A percentile compares a stretch with the other conserved stretches of the same genome.
These are phyloP conservation scores for Cyberlindnera maclurae DNA, from an alignment of 805 yeast species.

Conservation along the genomic window DNA sequence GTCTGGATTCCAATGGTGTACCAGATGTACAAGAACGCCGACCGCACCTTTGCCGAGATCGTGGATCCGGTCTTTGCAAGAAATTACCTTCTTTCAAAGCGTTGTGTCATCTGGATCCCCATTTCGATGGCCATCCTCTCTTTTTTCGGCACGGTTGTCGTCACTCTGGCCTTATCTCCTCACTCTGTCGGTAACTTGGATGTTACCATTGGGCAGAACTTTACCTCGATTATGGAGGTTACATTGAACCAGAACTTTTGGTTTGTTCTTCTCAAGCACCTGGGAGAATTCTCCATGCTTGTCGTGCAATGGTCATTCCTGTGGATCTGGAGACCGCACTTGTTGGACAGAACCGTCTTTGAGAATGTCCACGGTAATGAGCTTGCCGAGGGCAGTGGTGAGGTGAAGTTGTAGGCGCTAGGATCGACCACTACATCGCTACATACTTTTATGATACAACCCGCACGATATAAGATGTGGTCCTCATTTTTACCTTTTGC, in stretches of 20 bases:
- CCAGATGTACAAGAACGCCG: constrained; percentile 13
- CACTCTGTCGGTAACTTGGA: background rate
- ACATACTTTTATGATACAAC: too few species aligned
- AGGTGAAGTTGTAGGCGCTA: background rate
- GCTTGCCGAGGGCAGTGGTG: constrained; percentile 5
- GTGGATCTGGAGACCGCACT: constrained; percentile 8
- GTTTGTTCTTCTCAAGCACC: constrained; percentile 9
- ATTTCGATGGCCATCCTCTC: background rate
- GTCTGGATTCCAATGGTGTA: constrained; percentile 17
- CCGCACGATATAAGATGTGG: too few species aligned
- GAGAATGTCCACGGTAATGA: constrained; percentile 10
- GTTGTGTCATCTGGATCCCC: constrained; percentile 7
- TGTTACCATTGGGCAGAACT: background rate
- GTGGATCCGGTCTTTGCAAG: constrained; percentile 10
- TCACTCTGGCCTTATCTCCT: background rate
- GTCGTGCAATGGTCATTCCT: constrained; percentile 10
- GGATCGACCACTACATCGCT: background rate
- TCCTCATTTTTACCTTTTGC: too few species aligned
- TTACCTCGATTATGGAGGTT: constrained; percentile 4
- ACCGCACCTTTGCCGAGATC: constrained; percentile 10
- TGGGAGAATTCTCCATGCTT: constrained; percentile 10
- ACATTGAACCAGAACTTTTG: constrained; percentile 5
- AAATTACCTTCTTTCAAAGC: constrained; percentile 7
- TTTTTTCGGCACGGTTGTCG: background rate
- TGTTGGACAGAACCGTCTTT: constrained; percentile 8